These are phyloP conservation scores for Exophiala calicioides DNA, from an alignment of 2,329 filamentous ascomycete genomes.

Conservation along the genomic window DNA sequence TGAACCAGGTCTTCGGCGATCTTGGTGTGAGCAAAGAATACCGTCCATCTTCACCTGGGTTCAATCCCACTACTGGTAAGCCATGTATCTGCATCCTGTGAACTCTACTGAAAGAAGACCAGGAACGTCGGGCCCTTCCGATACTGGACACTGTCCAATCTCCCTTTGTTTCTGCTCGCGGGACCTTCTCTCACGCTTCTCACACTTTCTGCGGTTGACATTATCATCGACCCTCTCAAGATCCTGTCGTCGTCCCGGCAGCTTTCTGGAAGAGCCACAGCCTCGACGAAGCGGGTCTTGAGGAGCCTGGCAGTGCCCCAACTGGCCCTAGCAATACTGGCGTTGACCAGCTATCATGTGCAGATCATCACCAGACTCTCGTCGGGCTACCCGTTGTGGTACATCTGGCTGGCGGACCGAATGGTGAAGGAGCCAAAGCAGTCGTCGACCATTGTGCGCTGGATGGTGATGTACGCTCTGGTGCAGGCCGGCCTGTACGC, in stretches of 20 bases:
- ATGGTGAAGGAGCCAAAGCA: conserved; percentile 6
- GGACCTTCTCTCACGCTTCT: conserved; percentile 73
- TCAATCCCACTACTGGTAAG: conserved; percentile 85
- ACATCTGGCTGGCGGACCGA: conserved; percentile 64
- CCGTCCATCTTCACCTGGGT: conserved; percentile 93
- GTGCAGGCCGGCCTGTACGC: conserved; percentile 84
- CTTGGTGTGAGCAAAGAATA: conserved; percentile 73
- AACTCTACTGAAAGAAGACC: conserved; percentile 23
- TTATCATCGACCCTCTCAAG: too few relatives aligned
- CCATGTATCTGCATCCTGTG: conserved; percentile 18
- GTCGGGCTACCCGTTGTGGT: conserved; percentile 87
- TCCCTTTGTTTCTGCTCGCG: conserved; percentile 85
- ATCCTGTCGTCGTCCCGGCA: conserved; percentile 4
- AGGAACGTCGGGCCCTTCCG: conserved; percentile 86
- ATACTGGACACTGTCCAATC: conserved; percentile 86
- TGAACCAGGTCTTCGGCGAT: conserved; percentile 44
- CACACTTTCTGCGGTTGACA: conserved; percentile 57
- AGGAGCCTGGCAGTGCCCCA: conserved; percentile 69
- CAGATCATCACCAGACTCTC: conserved; percentile 90
- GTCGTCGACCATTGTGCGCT: conserved; percentile 53
- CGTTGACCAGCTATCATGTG: conserved; percentile 81
- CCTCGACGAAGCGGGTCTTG: too few relatives aligned
- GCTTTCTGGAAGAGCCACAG: conserved; percentile 1
- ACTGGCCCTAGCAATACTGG: conserved; percentile 67
- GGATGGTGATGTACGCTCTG: conserved; percentile 77